phyloP scores from a whole-genome alignment of 139 green algal genomes.

The Tetradesmus obliquus region DNA sequence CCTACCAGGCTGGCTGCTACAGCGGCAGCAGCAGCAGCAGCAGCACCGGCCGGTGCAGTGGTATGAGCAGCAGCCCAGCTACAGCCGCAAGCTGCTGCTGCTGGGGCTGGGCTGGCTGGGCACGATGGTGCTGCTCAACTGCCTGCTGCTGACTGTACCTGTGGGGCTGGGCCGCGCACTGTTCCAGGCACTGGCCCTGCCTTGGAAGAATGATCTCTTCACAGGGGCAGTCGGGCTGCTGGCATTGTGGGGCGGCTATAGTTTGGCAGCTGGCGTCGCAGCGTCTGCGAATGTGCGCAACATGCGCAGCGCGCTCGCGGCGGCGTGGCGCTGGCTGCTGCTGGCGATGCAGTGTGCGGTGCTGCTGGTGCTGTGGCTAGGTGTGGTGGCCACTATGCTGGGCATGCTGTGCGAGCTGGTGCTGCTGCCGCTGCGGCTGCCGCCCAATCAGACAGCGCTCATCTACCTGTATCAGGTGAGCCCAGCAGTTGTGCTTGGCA shows the following conservation, averaged over 20 bases:
- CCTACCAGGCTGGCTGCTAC: not conserved
- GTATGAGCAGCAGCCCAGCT: conserved; percentile 35
- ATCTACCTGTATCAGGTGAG: conserved; percentile 47
- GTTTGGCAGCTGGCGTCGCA: conserved; percentile 25
- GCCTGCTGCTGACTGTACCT: conserved; percentile 28
- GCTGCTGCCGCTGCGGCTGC: conserved; percentile 45
- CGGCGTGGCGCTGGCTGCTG: conserved; percentile 19
- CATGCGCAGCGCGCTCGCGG: not conserved
- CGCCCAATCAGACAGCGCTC: conserved; percentile 45
- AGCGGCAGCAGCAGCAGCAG: conserved; percentile 36
- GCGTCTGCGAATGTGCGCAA: conserved; percentile 10
- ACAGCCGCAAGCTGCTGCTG: conserved; percentile 13
- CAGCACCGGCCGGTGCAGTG: conserved; percentile 32
- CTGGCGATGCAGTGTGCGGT: conserved; percentile 1
- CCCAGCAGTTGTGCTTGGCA: not conserved
- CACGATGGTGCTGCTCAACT: not conserved
- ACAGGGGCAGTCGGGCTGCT: conserved; percentile 15
- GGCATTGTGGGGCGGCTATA: conserved; percentile 17
- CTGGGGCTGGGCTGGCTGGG: not conserved
- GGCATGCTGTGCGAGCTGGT: conserved; percentile 47
- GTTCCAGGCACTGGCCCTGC: not conserved
- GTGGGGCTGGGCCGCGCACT: conserved; percentile 22
- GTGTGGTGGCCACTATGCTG: conserved; percentile 42
- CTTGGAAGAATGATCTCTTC: conserved; percentile 45
- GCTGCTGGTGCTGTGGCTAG: conserved; percentile 51